Percentiles rank a stretch among this genome's conserved stretches.
These are phyloP conservation scores for Hepatocystis sp. DNA, from an alignment of 169 alveolate species.

Conservation along the genomic window DNA sequence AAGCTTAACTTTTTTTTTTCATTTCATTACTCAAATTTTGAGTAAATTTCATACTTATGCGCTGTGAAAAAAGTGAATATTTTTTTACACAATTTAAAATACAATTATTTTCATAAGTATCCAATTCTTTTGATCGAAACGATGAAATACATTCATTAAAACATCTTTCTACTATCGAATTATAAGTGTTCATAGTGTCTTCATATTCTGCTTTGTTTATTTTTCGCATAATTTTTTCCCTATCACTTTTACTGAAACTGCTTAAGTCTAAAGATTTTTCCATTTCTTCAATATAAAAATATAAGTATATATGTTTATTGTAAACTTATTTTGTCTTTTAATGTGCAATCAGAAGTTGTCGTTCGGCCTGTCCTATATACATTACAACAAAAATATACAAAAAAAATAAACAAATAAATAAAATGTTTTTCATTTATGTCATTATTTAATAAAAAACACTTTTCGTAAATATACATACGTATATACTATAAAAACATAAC, in stretches of 20 bases:
- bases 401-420: too few species aligned
- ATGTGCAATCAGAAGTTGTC: neutral
- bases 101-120: constrained; percentile 81
- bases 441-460: too few species aligned
- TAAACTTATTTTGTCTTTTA: neutral
- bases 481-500: too few species aligned
- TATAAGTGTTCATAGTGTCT: constrained; percentile 85
- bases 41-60: constrained; percentile 82
- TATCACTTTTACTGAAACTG: constrained; percentile 74
- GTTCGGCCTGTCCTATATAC: too few species aligned
- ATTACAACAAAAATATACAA: too few species aligned
- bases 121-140: constrained; percentile 84
- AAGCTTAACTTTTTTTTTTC: constrained; percentile 46
- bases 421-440: too few species aligned
- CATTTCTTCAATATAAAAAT: constrained; percentile 23
- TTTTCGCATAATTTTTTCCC: constrained; percentile 80
- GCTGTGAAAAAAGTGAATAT: constrained; percentile 83
- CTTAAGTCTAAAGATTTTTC: constrained; percentile 76
- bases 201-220: constrained; percentile 85
- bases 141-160: constrained; percentile 84
- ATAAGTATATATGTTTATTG: too few species aligned
- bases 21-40: constrained; percentile 79
- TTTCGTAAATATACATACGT: too few species aligned
- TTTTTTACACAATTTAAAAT: constrained; percentile 84
- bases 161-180: constrained; percentile 85